phyloP scores from a whole-genome alignment of 305 asterid species.

The Vinca major region DNA sequence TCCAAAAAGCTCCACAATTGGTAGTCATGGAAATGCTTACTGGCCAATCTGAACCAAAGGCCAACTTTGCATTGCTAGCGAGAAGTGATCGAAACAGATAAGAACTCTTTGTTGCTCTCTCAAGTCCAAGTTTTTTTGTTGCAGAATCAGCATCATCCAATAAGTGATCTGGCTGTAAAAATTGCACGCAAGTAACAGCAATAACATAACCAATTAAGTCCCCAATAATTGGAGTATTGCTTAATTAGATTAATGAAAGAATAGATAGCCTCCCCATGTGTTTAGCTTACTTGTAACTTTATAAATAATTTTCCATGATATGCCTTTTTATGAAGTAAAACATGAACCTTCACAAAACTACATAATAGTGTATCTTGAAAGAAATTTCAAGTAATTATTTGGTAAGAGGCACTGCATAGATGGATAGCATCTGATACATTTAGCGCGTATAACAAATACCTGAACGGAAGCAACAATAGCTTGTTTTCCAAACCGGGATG shows the following conservation, averaged over 20 bases:
- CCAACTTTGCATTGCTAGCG: conserved; percentile 50
- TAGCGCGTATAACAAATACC: conserved; percentile 33
- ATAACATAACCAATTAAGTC: neutral
- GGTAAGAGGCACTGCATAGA: neutral
- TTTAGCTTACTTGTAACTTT: neutral
- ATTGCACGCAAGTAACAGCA: neutral
- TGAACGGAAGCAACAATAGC: conserved; percentile 81
- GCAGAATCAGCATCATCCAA: conserved; percentile 87
- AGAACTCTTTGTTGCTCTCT: conserved; percentile 71
- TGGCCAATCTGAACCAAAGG: conserved; percentile 99
- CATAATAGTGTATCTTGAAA: neutral
- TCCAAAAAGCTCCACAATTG: neutral
- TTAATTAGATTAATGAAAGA: neutral
- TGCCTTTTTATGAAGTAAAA: neutral
- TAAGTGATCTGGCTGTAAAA: conserved; percentile 81
- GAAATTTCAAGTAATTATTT: neutral
- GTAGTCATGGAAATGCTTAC: conserved; percentile 29
- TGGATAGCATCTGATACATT: neutral
- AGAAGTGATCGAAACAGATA: conserved; percentile 66
- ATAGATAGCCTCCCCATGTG: neutral
- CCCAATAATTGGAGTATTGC: neutral
- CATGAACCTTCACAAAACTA: neutral
- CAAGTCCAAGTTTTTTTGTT: conserved; percentile 57
- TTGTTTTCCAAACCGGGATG: conserved; percentile 66
- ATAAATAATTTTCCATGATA: neutral